These are phyloP conservation scores for Conringia planisiliqua DNA, from an alignment of 345 rosid genomes.

Conservation along the genomic window DNA sequence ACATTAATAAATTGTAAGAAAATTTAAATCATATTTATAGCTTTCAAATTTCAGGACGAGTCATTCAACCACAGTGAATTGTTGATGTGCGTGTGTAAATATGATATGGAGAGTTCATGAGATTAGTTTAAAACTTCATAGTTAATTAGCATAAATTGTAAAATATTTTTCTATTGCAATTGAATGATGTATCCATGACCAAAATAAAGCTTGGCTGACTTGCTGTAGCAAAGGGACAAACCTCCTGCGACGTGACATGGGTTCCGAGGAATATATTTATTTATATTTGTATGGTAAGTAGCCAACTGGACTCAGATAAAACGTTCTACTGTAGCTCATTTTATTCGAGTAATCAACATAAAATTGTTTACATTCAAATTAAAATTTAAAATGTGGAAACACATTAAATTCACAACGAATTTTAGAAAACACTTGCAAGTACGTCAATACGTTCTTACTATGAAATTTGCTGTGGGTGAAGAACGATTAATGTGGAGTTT, in stretches of 20 bases:
- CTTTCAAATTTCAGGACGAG: no score
- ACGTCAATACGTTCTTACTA: not conserved
- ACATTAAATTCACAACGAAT: not conserved
- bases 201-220: not conserved
- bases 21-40: no score
- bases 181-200: not conserved
- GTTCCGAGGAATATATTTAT: not conserved
- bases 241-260: not conserved
- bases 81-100: no score
- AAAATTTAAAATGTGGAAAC: not conserved
- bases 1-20: no score
- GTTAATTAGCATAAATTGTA: not conserved
- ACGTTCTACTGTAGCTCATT: not conserved
- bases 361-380: not conserved
- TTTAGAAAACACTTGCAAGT: not conserved
- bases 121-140: not conserved
- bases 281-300: not conserved
- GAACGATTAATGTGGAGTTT: no score
- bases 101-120: not conserved
- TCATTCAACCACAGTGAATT: no score
- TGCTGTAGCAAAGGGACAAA: not conserved
- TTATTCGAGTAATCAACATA: not conserved
- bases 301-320: not conserved
- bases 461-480: no score
- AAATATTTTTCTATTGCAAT: not conserved